Conservation (phyloP, 1,139 yeast genomes). For the Saccharomycopsis phalli region DNA sequence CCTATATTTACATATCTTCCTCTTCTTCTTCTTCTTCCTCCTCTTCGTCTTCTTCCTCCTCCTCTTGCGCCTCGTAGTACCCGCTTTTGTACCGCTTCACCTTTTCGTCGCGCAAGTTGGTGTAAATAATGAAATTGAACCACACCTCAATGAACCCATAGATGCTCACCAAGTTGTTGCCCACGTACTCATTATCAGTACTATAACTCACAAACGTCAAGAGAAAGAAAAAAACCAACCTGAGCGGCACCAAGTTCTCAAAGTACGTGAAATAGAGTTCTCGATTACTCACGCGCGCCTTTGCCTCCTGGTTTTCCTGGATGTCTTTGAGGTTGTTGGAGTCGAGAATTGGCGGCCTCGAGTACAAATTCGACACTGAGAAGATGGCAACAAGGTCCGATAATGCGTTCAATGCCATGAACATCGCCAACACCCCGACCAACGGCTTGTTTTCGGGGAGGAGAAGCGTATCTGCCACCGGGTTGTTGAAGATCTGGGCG, state of each 20-base stretch:
- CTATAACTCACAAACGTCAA: slow-evolving; percentile 34
- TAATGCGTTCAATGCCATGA: slow-evolving; percentile 14
- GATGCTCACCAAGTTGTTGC: slow-evolving; percentile 54
- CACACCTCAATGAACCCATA: slow-evolving; percentile 63
- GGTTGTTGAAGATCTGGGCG: slow-evolving; percentile 46
- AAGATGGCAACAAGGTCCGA: slow-evolving; percentile 18
- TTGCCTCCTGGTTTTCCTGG: slow-evolving; percentile 38
- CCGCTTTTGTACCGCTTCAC: slow-evolving; percentile 29
- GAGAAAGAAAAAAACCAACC: slow-evolving; percentile 49
- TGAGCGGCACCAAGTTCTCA: slow-evolving; percentile 58
- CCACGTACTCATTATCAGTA: slow-evolving; percentile 34
- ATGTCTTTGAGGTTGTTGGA: slow-evolving; percentile 33
- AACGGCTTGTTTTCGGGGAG: slow-evolving; percentile 21
- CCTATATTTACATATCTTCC: slow-evolving; percentile 9
- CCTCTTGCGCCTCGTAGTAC: slow-evolving; percentile 4
- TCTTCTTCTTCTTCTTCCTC: slow-evolving; percentile 7
- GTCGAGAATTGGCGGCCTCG: slow-evolving; percentile 26
- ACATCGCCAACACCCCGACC: slow-evolving; percentile 17
- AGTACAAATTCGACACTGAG: slow-evolving; percentile 10
- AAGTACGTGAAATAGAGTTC: slow-evolving; percentile 35
- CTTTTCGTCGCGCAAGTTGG: slow-evolving; percentile 57
- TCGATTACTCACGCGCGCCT: slow-evolving; percentile 13
- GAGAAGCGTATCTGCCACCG: slow-evolving; percentile 20
- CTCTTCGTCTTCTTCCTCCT: slow-evolving; percentile 4
- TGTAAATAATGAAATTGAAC: slow-evolving; percentile 58